A percentile compares a stretch with the other conserved stretches of the same genome.
Evolutionary conservation across 2,329 filamentous ascomycete genomes (phyloP).

Genomic region (Elsinoe necatrix): DNA sequence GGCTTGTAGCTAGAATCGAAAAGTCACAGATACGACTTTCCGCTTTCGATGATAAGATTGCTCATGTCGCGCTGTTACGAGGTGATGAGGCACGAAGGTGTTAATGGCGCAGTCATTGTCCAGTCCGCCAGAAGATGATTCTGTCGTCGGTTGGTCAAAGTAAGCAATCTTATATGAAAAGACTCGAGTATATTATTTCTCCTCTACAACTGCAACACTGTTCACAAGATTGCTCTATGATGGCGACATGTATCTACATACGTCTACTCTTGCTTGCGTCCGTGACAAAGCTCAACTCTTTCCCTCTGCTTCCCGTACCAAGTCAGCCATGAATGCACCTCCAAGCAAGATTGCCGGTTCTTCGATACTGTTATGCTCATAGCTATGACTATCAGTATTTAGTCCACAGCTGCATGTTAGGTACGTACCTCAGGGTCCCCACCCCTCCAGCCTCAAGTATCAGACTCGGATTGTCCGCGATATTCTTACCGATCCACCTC

Average conservation of each 20-base stretch:
- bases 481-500: slow-evolving; percentile 67
- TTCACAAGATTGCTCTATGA: neutral
- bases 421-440: slow-evolving; percentile 38
- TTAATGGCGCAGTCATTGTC: too few relatives aligned
- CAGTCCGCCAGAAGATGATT: too few relatives aligned
- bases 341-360: slow-evolving; percentile 46
- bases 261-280: neutral
- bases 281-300: slow-evolving; percentile 13
- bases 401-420: neutral
- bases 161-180: too few relatives aligned
- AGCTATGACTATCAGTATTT: slow-evolving; percentile 25
- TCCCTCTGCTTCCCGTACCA: slow-evolving; percentile 35
- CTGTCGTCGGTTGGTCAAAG: too few relatives aligned
- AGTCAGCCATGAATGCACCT: slow-evolving; percentile 44
- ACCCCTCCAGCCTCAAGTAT: slow-evolving; percentile 61
- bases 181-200: too few relatives aligned
- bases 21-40: too few relatives aligned
- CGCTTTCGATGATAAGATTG: too few relatives aligned
- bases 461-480: slow-evolving; percentile 68
- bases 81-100: neutral
- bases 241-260: neutral
- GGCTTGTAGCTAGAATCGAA: too few relatives aligned
- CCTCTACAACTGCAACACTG: too few relatives aligned
- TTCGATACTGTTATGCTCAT: slow-evolving; percentile 42
- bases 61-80: too few relatives aligned